Evolutionary conservation across 106 monocot species (phyloP).

Genomic region (Dendrobium nobile): DNA sequence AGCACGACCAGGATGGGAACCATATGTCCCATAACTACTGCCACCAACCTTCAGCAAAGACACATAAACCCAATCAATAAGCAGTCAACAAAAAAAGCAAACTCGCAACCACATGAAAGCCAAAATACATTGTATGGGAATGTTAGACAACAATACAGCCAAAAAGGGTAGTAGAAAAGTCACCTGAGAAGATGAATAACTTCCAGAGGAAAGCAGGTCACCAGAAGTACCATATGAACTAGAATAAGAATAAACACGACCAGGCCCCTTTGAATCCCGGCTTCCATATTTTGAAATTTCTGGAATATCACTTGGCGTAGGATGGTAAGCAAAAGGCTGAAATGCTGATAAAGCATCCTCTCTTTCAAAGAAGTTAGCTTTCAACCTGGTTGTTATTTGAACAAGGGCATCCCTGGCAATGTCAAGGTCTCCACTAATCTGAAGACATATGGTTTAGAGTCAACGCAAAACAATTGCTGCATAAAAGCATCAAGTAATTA

Average conservation of each 20-base stretch:
- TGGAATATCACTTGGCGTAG: conserved; percentile 29
- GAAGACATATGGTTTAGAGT: conserved; percentile 12
- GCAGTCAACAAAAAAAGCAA: neutral
- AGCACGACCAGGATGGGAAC: conserved; percentile 65
- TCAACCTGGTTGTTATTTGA: conserved; percentile 75
- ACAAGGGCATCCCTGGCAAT: conserved; percentile 77
- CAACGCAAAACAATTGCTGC: neutral
- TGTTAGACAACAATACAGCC: neutral
- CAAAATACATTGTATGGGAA: neutral
- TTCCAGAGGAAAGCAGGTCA: conserved; percentile 36
- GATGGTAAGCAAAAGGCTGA: conserved; percentile 44
- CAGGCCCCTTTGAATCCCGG: conserved; percentile 48
- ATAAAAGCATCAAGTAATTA: neutral
- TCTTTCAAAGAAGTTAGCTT: conserved; percentile 85
- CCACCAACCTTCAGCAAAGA: conserved; percentile 48
- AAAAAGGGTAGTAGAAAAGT: neutral
- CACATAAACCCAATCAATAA: neutral
- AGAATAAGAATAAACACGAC: conserved; percentile 65
- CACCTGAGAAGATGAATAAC: conserved; percentile 74
- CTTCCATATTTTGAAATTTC: conserved; percentile 49
- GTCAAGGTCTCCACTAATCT: conserved; percentile 90
- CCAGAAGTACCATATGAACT: conserved; percentile 41
- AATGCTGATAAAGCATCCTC: conserved; percentile 53
- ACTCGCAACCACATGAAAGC: neutral
- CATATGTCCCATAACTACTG: conserved; percentile 58